These are phyloP conservation scores for Filobasidium floriforme DNA, from an alignment of 768 basidiomycete genomes.

Conservation along the genomic window DNA sequence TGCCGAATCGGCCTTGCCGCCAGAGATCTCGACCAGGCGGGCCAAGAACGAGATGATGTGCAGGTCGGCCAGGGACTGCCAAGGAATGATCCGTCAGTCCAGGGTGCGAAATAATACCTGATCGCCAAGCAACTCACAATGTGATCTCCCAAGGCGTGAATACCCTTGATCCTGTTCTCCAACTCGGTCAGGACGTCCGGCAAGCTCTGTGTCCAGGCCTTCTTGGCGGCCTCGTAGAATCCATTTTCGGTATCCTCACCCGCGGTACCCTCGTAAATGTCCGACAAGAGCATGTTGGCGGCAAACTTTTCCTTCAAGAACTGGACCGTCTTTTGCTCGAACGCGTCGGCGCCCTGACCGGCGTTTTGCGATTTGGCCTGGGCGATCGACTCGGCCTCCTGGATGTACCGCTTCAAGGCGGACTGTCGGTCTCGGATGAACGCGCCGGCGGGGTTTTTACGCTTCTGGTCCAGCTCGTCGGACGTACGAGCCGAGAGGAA, in stretches of 20 bases:
- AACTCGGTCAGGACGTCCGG: constrained; percentile 41
- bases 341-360: constrained; percentile 18
- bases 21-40: constrained; percentile 55
- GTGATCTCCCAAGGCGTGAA: constrained; percentile 59
- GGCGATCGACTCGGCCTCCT: constrained; percentile 48
- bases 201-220: constrained; percentile 40
- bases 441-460: constrained; percentile 42
- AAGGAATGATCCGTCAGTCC: neutral
- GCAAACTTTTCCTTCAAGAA: constrained; percentile 41
- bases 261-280: constrained; percentile 37
- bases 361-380: constrained; percentile 5
- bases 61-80: constrained; percentile 62
- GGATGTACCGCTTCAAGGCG: constrained; percentile 52
- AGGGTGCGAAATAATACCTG: no score
- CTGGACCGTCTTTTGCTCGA: constrained; percentile 36
- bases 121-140: constrained; percentile 42
- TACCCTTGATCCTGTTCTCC: constrained; percentile 38
- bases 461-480: constrained; percentile 52
- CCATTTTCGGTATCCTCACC: constrained; percentile 32
- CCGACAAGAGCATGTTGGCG: constrained; percentile 38
- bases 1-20: constrained; percentile 47
- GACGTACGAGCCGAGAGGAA: constrained; percentile 58
- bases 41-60: constrained; percentile 72
- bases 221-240: constrained; percentile 42
- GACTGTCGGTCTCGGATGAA: constrained; percentile 52